Conservation (phyloP, 495 filamentous ascomycete genomes). For the Penicillium crystallinum region DNA sequence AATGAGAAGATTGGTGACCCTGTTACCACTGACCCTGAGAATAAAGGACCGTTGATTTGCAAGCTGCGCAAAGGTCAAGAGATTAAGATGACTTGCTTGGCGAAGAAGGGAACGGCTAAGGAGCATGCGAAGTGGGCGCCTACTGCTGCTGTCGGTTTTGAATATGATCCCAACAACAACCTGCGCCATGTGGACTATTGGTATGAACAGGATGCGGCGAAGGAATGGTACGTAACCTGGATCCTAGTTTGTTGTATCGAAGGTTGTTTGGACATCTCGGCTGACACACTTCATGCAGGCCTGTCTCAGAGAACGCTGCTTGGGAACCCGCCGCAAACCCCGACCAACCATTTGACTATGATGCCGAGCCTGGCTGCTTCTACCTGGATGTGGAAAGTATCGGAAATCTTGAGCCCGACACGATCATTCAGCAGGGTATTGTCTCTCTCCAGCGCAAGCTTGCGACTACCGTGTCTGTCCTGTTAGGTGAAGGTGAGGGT, state of each 20-base stretch:
- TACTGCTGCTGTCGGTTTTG: constrained; percentile 85
- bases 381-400: constrained; percentile 91
- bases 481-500: constrained; percentile 46
- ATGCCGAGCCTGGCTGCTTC: constrained; percentile 76
- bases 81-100: constrained; percentile 81
- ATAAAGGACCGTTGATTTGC: constrained; percentile 74
- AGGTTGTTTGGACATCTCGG: neutral
- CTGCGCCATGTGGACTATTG: constrained; percentile 83
- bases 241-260: neutral
- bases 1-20: constrained; percentile 79
- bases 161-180: constrained; percentile 97
- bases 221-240: constrained; percentile 73
- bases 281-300: constrained; percentile 49
- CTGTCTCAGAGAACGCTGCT: constrained; percentile 73
- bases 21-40: constrained; percentile 75
- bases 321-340: constrained; percentile 74
- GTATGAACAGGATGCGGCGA: constrained; percentile 79
- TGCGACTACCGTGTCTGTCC: constrained; percentile 71
- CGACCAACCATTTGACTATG: constrained; percentile 86
- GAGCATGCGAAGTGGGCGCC: constrained; percentile 98
- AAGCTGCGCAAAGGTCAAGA: constrained; percentile 87
- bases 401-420: constrained; percentile 80
- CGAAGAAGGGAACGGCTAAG: constrained; percentile 97
- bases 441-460: constrained; percentile 85
- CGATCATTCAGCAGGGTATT: constrained; percentile 83